These are phyloP conservation scores for Wickerhamiella shivajii DNA, from an alignment of 805 yeast species.

Conservation along the genomic window DNA sequence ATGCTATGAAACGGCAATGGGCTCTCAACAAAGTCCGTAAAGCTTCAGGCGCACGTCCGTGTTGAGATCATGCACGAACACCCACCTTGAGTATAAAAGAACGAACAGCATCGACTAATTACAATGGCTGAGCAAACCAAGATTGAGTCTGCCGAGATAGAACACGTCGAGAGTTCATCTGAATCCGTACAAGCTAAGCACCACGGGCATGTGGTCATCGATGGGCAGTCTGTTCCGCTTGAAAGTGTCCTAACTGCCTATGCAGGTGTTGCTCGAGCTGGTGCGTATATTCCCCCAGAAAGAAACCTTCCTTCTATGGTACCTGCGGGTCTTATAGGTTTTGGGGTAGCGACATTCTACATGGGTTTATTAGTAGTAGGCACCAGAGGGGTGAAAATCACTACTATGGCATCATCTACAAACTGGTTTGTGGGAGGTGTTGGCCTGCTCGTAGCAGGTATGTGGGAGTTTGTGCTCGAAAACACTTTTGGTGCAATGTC, in stretches of 20 bases:
- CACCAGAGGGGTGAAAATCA: conserved; percentile 41
- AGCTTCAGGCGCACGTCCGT: no score
- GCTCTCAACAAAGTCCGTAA: no score
- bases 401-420: conserved; percentile 42
- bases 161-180: no score
- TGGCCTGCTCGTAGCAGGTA: conserved; percentile 48
- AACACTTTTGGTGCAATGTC: conserved; percentile 51
- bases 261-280: conserved; percentile 41
- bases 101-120: no score
- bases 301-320: conserved; percentile 47
- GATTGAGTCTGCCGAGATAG: no score
- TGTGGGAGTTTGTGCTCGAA: conserved; percentile 52
- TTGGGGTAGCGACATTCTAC: conserved; percentile 49
- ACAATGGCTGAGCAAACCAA: no score
- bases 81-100: no score
- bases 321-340: conserved; percentile 46
- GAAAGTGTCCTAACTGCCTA: conserved; percentile 48
- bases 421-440: conserved; percentile 53
- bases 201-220: conserved; percentile 56
- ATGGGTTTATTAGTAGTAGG: conserved; percentile 39
- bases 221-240: conserved; percentile 39
- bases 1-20: no score
- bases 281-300: conserved; percentile 30
- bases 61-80: no score
- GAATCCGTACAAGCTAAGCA: no score